Evolutionary conservation across 2,329 filamentous ascomycete species (phyloP).

Genomic region (Aspergillus pseudoviridinutans): DNA sequence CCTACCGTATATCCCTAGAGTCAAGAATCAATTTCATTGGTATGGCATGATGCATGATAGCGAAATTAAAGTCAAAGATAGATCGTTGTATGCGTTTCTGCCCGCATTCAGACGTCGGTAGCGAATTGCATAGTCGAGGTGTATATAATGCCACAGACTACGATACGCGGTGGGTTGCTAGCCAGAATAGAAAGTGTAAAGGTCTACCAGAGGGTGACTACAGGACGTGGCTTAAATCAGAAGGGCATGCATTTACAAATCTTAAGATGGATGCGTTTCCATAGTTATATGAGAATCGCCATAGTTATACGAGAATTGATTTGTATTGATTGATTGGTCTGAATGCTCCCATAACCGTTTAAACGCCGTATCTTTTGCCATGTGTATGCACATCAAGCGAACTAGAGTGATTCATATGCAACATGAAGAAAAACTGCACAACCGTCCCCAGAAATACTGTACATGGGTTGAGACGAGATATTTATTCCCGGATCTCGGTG

Average conservation of each 20-base stretch:
- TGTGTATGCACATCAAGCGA: neutral
- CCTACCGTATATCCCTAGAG: neutral
- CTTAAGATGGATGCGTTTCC: neutral
- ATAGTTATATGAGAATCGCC: neutral
- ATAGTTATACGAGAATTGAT: neutral
- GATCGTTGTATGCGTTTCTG: neutral
- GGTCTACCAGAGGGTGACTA: no score
- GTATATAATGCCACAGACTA: neutral
- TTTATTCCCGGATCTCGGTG: slow-evolving; percentile 18
- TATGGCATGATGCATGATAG: neutral
- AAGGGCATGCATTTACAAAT: no score
- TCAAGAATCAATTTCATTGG: neutral
- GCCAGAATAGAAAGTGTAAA: neutral
- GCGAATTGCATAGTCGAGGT: neutral
- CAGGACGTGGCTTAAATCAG: no score
- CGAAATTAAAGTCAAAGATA: no score
- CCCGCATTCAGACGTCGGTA: neutral
- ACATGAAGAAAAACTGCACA: neutral
- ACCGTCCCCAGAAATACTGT: neutral
- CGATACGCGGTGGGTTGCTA: neutral
- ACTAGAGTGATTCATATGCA: neutral
- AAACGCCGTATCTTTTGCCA: neutral
- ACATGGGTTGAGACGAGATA: neutral
- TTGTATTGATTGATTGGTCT: neutral
- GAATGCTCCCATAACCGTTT: neutral